A percentile compares a stretch with the other conserved stretches of the same genome.
These are phyloP conservation scores for Ochetophila trinervis DNA, from an alignment of 306 rosid genomes.

Conservation along the genomic window DNA sequence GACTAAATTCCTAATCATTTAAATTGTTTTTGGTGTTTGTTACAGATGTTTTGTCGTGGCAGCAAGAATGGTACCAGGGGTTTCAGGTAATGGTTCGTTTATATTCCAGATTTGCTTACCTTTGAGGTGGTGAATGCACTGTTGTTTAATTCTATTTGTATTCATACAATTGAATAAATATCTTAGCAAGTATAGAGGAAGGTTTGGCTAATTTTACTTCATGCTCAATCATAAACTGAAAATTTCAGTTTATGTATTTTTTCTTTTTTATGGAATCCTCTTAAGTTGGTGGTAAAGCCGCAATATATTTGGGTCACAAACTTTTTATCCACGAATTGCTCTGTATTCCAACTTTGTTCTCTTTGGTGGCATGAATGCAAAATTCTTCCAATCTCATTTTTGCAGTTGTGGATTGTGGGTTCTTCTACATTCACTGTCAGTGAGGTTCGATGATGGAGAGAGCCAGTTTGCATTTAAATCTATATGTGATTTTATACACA, in stretches of 20 bases:
- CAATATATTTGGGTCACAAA: background rate
- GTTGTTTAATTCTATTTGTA: too few relatives aligned
- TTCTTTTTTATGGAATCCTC: background rate
- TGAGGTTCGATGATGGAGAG: conserved; percentile 83
- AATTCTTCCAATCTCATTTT: conserved; percentile 1
- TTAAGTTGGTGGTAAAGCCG: background rate
- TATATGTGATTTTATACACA: conserved; percentile 75
- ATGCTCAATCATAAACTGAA: too few relatives aligned
- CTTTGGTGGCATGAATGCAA: background rate
- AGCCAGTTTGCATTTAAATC: conserved; percentile 77
- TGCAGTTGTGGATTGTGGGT: conserved; percentile 97
- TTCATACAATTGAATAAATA: too few relatives aligned
- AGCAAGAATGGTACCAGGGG: conserved; percentile 90
- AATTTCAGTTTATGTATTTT: too few relatives aligned
- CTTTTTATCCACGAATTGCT: background rate
- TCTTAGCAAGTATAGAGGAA: too few relatives aligned
- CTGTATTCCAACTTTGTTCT: background rate
- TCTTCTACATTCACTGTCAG: conserved; percentile 90
- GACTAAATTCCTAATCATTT: conserved; percentile 22
- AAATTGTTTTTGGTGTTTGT: background rate
- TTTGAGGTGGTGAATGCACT: too few relatives aligned
- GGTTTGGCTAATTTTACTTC: too few relatives aligned
- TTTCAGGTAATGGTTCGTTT: conserved; percentile 63
- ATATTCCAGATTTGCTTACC: background rate
- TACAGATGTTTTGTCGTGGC: conserved; percentile 94